Base-by-base conservation (phyloP, 2,329 filamentous ascomycete species). In the Penicillium verrucosum region DNA sequence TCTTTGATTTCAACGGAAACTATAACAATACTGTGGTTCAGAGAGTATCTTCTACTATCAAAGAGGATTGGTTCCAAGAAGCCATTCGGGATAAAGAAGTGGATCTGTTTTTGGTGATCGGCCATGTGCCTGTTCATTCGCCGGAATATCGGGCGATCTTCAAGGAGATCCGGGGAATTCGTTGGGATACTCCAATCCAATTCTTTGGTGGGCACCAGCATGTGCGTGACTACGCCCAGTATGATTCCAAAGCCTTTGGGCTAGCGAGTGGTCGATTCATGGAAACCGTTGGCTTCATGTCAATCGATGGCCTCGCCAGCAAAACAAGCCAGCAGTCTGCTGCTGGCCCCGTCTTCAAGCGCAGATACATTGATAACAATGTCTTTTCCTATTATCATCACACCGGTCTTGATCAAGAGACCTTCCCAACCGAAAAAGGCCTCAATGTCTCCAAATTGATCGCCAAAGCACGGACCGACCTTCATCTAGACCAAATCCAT, bases 271-370 rank as follows among this genome's bases (percentile, higher is more conserved):
- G 93, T 4, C 84, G 93, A 0, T 97, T 97, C 73, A 89, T 97
- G 80, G 93, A 97, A 77, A 97, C 93, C 0, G 87, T 97, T 48
- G 93, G 93, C 2, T 97, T 94, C 82, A 86, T 94, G 83, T 96
- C 92, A 0, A 85, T 97, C 44, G 82, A 88, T 55, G 90, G 90
- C 1, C 69, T 87, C 21, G 75, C 75, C 9, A 78, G 77, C 1
- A 73, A 52, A 18, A 45, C 73, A 25, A 71, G 70, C 6, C 74
- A 70, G 70, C 59, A 65, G 32, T 63, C 42, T 51, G 30, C 50
- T 54, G 45, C 58, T 4, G 69, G 68, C 5, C 76, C 85, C 42
- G 81, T 79, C 1, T 97, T 96, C 70, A 81, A 82, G 51, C 84
- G 93, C 44, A 84, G 88, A 57, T 97, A 97, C 74, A 93, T 97